Conservation (phyloP, 169 alveolate species). For the Cryptosporidium felis region DNA sequence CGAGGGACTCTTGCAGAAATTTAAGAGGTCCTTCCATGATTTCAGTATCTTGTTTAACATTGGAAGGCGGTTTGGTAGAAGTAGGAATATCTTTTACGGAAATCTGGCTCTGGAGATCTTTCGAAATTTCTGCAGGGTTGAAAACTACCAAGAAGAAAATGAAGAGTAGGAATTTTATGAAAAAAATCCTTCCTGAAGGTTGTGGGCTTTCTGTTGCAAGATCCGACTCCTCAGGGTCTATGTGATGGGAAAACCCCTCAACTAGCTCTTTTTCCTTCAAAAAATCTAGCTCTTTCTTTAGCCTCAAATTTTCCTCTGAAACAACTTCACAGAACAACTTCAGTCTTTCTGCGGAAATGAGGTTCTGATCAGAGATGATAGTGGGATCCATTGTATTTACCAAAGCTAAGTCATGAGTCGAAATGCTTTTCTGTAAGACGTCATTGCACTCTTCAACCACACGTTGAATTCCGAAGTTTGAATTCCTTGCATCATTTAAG, state of each 20-base stretch:
- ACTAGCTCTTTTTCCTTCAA: background rate
- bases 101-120: too few species aligned
- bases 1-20: background rate
- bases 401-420: background rate
- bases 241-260: background rate
- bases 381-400: slow-evolving; percentile 12
- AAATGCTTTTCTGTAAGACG: background rate
- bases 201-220: background rate
- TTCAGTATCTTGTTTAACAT: too few species aligned
- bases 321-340: slow-evolving; percentile 31
- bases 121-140: background rate
- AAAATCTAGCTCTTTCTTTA: background rate
- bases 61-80: too few species aligned
- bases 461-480: slow-evolving; percentile 22
- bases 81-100: too few species aligned
- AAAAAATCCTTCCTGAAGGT: background rate
- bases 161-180: slow-evolving; percentile 16
- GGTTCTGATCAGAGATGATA: background rate
- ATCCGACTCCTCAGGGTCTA: background rate
- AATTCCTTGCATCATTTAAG: slow-evolving; percentile 23
- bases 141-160: background rate
- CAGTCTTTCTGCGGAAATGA: slow-evolving; percentile 6
- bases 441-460: slow-evolving; percentile 31
- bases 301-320: slow-evolving; percentile 16
- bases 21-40: too few species aligned